These are phyloP conservation scores for Corymbia maculata DNA, from an alignment of 345 rosid species.

Conservation along the genomic window DNA sequence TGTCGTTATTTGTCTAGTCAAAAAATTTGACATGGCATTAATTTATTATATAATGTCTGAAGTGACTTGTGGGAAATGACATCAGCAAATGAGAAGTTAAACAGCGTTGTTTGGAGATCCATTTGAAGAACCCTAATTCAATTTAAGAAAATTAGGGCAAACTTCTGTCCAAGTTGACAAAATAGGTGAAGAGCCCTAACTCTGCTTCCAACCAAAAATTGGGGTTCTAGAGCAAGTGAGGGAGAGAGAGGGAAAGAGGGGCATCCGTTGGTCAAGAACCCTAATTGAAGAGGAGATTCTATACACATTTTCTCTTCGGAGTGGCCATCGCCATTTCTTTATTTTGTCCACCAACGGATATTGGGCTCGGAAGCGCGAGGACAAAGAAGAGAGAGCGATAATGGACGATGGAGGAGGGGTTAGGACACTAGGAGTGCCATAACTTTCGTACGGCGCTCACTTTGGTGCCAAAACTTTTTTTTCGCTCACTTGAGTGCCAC, in stretches of 20 bases:
- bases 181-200: background rate
- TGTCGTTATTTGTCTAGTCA: background rate
- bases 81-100: background rate
- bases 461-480: no score
- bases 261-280: rapidly evolving
- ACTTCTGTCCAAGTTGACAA: background rate
- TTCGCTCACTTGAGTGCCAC: no score
- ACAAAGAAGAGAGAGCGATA: background rate
- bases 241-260: rapidly evolving
- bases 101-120: no score
- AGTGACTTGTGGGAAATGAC: background rate
- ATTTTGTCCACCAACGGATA: background rate
- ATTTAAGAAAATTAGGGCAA: background rate
- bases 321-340: background rate
- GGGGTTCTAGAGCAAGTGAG: background rate
- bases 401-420: rapidly evolving
- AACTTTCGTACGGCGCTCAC: no score
- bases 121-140: no score
- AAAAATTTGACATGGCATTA: rapidly evolving
- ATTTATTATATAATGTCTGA: rapidly evolving
- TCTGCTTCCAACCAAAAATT: background rate
- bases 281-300: background rate
- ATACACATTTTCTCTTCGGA: no score
- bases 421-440: no score
- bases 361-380: background rate